Base-by-base conservation (phyloP, 2,329 filamentous ascomycete species). In the Aschersonia sp. region DNA sequence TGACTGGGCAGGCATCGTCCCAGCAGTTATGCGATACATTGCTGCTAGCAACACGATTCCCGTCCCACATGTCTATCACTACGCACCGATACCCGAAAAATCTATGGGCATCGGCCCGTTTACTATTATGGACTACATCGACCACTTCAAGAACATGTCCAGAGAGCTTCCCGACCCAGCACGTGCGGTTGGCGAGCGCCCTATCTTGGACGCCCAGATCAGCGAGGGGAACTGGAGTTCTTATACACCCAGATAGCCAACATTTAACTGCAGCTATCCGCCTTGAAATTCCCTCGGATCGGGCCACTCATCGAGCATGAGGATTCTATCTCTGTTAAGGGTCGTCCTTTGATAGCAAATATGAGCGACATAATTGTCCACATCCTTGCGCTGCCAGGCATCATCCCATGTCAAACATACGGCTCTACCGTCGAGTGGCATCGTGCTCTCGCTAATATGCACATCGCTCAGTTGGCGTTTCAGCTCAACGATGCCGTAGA, bases 241-340 rank as follows among this genome's bases (percentile, higher is more conserved):
- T 48, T 68, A 1, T 72, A 71, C 51, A 46, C 56, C 2, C 59
- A 72, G 50, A 59, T 72, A 49, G 68, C 68, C 9, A 59, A 64
- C 31, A 65, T 70, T 40, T 31, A 71, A 12, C 57, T 72, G 4
- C 61, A 71, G 48, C 60, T 73, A 1, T 64, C 57, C 12, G 54
- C 4, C 3, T 53, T 60, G 1, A 59, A 52, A 1, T 64, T 71
- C 30, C 44, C 58, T 31, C 53, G 54, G 30, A 70, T 72, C 31
- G 68, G 68, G 1, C 65, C 61, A 6, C 53, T 70, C 2, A 46
- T 52, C 31, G 50, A 64, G 44, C 6, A 38, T 38, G 47, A 55
- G 2, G 51, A 56, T 20, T 49, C 40, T 30, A 60, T 58, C 55
- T 54, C 53, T 41, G 59, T 65, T 5, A 51, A 49, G 9, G 55